A percentile compares a stretch with the other conserved stretches of the same genome.
phyloP scores from a whole-genome alignment of 306 rosid species.

The Trifolium repens region DNA sequence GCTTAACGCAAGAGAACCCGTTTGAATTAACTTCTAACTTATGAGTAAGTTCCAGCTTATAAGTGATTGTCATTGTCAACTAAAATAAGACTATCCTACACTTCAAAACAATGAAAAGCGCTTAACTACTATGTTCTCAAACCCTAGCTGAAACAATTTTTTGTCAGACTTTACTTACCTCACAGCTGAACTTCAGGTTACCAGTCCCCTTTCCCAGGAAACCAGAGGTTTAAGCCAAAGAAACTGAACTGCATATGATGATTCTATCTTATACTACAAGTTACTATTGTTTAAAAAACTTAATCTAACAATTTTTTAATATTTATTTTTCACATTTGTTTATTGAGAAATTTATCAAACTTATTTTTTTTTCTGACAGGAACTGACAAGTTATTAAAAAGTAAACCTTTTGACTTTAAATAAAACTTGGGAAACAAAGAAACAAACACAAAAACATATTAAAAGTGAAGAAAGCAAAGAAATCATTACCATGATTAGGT shows the following conservation, averaged over 20 bases:
- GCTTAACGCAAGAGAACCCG: not conserved
- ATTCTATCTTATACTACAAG: not conserved
- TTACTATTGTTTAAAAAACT: not conserved
- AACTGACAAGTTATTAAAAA: conserved; percentile 4
- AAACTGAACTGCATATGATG: not conserved
- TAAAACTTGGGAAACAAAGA: not conserved
- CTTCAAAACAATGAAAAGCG: not conserved
- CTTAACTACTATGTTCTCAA: not conserved
- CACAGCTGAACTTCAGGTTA: not conserved
- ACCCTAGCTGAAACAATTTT: not conserved
- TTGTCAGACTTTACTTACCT: not conserved
- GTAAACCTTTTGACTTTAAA: not conserved
- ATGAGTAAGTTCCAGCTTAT: not conserved
- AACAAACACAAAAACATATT: not conserved
- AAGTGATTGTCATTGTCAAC: not conserved
- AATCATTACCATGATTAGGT: conserved; percentile 80
- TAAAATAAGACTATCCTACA: not conserved
- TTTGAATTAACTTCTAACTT: not conserved
- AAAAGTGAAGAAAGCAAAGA: not conserved
- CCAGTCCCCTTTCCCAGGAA: not conserved
- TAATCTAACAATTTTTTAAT: not conserved
- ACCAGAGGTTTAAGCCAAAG: not conserved
- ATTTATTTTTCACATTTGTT: not conserved
- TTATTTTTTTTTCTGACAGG: no score
- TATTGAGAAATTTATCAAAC: not conserved